Conservation (phyloP, 805 yeast species). For the Kazachstania taianensis region DNA sequence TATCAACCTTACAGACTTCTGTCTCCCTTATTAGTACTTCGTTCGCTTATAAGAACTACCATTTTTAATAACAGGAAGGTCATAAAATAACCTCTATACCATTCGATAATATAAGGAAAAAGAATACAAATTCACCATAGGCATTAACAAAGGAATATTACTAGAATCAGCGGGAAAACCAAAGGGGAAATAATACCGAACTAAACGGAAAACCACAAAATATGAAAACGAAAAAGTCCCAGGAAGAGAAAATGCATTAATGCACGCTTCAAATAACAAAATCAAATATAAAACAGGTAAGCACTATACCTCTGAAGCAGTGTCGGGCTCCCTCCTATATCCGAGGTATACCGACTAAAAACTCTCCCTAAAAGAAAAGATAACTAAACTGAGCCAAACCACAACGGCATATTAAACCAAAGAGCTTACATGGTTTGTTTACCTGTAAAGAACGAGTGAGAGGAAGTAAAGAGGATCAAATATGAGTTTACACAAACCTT, state of each 20-base stretch:
- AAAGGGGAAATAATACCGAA: not conserved
- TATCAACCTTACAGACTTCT: too few species aligned
- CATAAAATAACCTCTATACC: too few species aligned
- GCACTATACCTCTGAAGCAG: constrained; percentile 3
- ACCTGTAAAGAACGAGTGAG: too few species aligned
- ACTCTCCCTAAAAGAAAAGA: too few species aligned
- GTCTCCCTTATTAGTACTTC: too few species aligned
- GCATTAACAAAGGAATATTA: not conserved
- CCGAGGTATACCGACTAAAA: constrained; percentile 12
- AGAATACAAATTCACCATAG: not conserved
- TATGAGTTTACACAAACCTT: too few species aligned
- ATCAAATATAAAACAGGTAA: not conserved
- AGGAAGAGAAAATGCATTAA: constrained; percentile 11
- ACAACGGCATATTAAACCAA: too few species aligned
- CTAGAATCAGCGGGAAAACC: not conserved
- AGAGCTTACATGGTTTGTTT: too few species aligned
- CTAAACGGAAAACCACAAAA: not conserved
- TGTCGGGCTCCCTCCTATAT: constrained; percentile 11
- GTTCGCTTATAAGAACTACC: too few species aligned
- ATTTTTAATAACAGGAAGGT: too few species aligned
- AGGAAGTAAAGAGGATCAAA: too few species aligned
- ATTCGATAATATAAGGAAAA: not conserved
- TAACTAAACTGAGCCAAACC: too few species aligned
- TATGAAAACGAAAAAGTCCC: constrained; percentile 1
- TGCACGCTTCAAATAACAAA: constrained; percentile 7